phyloP scores from a whole-genome alignment of 1,284 basidiomycete species.

The Trichosporon asahii region DNA sequence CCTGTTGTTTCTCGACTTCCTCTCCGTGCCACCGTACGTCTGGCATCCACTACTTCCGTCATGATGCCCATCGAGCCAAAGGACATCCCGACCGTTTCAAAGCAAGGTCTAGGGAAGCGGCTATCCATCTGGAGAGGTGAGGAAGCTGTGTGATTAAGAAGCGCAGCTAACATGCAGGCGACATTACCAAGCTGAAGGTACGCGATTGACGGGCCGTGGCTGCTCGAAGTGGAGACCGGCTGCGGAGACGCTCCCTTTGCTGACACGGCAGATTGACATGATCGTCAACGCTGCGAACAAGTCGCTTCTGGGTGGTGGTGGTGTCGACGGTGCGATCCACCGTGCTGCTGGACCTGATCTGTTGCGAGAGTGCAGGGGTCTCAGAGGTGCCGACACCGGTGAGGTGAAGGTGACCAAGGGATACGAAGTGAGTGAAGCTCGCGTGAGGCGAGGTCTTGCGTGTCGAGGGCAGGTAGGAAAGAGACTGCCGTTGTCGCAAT shows the following conservation, averaged over 20 bases:
- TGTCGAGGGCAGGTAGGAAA: too few species aligned
- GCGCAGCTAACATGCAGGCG: conserved; percentile 36
- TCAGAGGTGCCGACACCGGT: conserved; percentile 77
- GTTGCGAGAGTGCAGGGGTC: conserved; percentile 63
- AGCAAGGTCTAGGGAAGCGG: conserved; percentile 25
- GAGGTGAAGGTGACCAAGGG: conserved; percentile 55
- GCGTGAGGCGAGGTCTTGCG: too few species aligned
- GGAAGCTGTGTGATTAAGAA: too few species aligned
- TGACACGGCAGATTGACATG: conserved; percentile 57
- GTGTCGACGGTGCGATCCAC: conserved; percentile 59
- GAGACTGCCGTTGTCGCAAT: too few species aligned
- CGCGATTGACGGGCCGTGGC: not conserved
- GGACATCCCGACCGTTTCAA: conserved; percentile 34
- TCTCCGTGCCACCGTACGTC: not conserved
- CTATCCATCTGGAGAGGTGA: conserved; percentile 44
- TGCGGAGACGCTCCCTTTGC: not conserved
- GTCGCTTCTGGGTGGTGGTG: conserved; percentile 64
- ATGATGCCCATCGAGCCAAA: conserved; percentile 15
- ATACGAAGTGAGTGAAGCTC: conserved; percentile 40
- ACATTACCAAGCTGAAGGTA: conserved; percentile 49
- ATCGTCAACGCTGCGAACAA: conserved; percentile 87
- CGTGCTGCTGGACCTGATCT: conserved; percentile 72
- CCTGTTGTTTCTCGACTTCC: not conserved
- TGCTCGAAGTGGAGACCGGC: not conserved
- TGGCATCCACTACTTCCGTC: conserved; percentile 1